These are phyloP conservation scores for Micromonas pusilla DNA, from an alignment of 139 green algal genomes.

Conservation along the genomic window DNA sequence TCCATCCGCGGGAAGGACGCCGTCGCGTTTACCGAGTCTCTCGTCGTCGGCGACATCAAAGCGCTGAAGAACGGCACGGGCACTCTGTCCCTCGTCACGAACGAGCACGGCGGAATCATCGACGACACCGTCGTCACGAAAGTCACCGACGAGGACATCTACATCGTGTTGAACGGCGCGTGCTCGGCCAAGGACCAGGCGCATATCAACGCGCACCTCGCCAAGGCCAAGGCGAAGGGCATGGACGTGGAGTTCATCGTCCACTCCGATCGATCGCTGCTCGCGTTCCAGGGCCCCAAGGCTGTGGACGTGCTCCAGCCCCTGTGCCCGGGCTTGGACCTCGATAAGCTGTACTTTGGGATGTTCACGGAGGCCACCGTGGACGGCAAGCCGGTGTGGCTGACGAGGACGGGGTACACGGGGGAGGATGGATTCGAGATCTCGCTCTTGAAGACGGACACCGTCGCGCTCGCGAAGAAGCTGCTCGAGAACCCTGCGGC, in stretches of 20 bases:
- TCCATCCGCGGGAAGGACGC: conserved; percentile 79
- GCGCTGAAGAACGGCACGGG: conserved; percentile 73
- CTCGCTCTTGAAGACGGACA: conserved; percentile 62
- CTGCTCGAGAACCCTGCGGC: conserved; percentile 55
- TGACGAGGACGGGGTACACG: conserved; percentile 96
- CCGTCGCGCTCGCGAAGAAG: conserved; percentile 64
- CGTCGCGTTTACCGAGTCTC: conserved; percentile 77
- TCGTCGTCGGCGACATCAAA: conserved; percentile 87
- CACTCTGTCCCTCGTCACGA: conserved; percentile 84
- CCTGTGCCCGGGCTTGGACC: conserved; percentile 55
- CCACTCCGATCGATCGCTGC: conserved; percentile 82
- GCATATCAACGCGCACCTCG: conserved; percentile 78
- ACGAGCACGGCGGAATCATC: conserved; percentile 96
- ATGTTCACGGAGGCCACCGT: conserved; percentile 71
- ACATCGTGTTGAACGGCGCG: conserved; percentile 95
- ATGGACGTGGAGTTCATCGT: conserved; percentile 56
- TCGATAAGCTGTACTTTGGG: conserved; percentile 86
- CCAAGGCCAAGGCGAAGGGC: conserved; percentile 45
- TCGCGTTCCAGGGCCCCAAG: conserved; percentile 82
- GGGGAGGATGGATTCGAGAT: conserved; percentile 99
- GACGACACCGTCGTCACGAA: conserved; percentile 95
- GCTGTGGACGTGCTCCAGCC: conserved; percentile 50
- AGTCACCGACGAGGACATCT: conserved; percentile 71
- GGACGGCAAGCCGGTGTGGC: conserved; percentile 65
- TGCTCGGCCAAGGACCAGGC: conserved; percentile 92